Evolutionary conservation across 768 basidiomycete species (phyloP).

Genomic region (Lentinula lateritia): DNA sequence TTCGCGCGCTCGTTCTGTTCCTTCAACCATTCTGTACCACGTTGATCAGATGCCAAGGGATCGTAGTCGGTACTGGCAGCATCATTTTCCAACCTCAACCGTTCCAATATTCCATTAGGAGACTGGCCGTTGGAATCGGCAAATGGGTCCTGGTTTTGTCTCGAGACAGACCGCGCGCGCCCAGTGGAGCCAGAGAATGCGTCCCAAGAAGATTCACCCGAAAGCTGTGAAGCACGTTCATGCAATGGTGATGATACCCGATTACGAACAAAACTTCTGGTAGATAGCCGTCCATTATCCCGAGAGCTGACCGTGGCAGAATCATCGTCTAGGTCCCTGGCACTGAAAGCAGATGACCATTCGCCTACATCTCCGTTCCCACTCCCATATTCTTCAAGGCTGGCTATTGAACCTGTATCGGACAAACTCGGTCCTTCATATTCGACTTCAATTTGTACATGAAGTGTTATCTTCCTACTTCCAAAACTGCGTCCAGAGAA

Average conservation of each 20-base stretch:
- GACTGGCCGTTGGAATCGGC: conserved; percentile 22
- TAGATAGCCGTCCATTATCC: conserved; percentile 30
- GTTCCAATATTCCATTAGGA: conserved; percentile 48
- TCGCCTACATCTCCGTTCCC: conserved; percentile 47
- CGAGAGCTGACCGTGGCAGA: conserved; percentile 72
- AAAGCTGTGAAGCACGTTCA: conserved; percentile 7
- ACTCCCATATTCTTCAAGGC: conserved; percentile 65
- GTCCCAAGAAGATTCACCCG: conserved; percentile 15
- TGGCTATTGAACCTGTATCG: conserved; percentile 79
- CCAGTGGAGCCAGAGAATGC: conserved; percentile 5
- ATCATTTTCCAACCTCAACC: conserved; percentile 47
- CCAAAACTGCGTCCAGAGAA: conserved; percentile 66
- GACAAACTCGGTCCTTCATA: conserved; percentile 90
- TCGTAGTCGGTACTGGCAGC: conserved; percentile 36
- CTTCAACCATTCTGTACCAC: conserved; percentile 75
- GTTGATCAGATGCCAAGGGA: conserved; percentile 48
- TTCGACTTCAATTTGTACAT: conserved; percentile 74
- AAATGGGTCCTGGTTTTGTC: conserved; percentile 17
- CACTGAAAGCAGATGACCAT: conserved; percentile 43
- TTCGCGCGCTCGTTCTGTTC: conserved; percentile 73
- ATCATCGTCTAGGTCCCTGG: conserved; percentile 60
- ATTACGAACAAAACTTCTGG: background rate
- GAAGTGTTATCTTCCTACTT: conserved; percentile 63
- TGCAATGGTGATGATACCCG: background rate
- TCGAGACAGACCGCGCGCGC: conserved; percentile 8